Percentiles rank a stretch among this genome's conserved stretches.
Evolutionary conservation across 441 rosid genomes (phyloP).

Genomic region (Populus hybrid): DNA sequence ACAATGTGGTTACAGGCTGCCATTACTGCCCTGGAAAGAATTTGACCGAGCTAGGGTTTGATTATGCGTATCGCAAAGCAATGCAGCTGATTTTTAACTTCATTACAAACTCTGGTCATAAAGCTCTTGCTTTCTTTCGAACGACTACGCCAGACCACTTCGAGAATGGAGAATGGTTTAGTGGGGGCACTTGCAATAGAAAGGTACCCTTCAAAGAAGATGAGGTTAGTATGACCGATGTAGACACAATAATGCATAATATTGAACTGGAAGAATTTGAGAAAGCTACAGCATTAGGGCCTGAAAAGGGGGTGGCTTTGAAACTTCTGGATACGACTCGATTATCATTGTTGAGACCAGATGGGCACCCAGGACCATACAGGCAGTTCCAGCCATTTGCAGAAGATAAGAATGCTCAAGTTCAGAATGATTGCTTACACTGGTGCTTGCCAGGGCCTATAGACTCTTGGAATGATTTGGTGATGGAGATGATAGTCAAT

Average conservation of each 20-base stretch:
- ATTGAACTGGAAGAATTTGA: slow-evolving; percentile 55
- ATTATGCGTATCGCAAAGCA: slow-evolving; percentile 58
- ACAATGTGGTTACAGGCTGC: slow-evolving; percentile 55
- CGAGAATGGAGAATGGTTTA: slow-evolving; percentile 90
- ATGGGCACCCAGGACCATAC: slow-evolving; percentile 90
- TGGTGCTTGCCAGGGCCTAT: slow-evolving; percentile 98
- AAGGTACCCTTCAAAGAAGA: slow-evolving; percentile 61
- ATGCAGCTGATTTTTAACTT: slow-evolving; percentile 45
- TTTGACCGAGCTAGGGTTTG: slow-evolving; percentile 60
- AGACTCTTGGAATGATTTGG: slow-evolving; percentile 80
- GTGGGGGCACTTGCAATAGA: slow-evolving; percentile 69
- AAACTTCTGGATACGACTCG: slow-evolving; percentile 67
- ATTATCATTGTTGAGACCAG: slow-evolving; percentile 59
- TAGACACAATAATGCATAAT: slow-evolving; percentile 42
- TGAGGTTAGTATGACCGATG: slow-evolving; percentile 42
- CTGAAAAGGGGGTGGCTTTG: slow-evolving; percentile 34
- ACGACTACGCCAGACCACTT: slow-evolving; percentile 90
- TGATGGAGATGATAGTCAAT: slow-evolving; percentile 60
- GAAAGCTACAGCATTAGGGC: slow-evolving; percentile 36
- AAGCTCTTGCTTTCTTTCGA: slow-evolving; percentile 54
- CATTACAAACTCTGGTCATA: slow-evolving; percentile 37
- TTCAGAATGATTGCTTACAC: slow-evolving; percentile 86
- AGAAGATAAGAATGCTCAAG: slow-evolving; percentile 47
- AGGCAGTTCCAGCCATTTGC: slow-evolving; percentile 62
- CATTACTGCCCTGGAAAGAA: slow-evolving; percentile 62